phyloP scores from a whole-genome alignment of 768 basidiomycete species.

The Royoungia palumana region DNA sequence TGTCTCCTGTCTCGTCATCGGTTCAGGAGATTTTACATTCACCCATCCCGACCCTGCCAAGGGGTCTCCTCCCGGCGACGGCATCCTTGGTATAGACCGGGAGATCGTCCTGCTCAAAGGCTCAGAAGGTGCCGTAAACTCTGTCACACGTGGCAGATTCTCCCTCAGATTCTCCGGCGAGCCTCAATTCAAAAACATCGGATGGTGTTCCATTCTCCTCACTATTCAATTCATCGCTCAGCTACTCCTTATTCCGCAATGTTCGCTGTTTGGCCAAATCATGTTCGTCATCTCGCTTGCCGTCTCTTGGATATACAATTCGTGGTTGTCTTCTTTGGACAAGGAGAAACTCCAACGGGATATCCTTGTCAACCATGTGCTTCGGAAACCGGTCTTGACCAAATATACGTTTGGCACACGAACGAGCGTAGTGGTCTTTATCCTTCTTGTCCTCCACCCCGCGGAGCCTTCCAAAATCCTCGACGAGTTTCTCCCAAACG shows the following conservation, averaged over 20 bases:
- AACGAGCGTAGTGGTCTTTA: constrained; percentile 25
- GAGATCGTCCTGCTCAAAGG: constrained; percentile 31
- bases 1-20: constrained; percentile 32
- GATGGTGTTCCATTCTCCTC: constrained; percentile 30
- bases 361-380: constrained; percentile 23
- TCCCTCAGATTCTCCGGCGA: constrained; percentile 25
- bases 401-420: constrained; percentile 27
- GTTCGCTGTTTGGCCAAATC: constrained; percentile 32
- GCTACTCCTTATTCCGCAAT: constrained; percentile 34
- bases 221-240: constrained; percentile 35
- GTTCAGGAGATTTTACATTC: constrained; percentile 30
- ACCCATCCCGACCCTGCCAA: constrained; percentile 24
- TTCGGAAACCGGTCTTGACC: constrained; percentile 19
- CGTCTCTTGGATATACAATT: constrained; percentile 36
- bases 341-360: constrained; percentile 27
- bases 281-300: constrained; percentile 33
- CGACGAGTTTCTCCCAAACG: constrained; percentile 26
- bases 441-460: constrained; percentile 21
- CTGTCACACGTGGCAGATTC: constrained; percentile 32
- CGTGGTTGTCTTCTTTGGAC: constrained; percentile 38
- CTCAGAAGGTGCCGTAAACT: constrained; percentile 29
- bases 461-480: constrained; percentile 20
- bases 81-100: constrained; percentile 20
- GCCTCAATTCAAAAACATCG: constrained; percentile 26
- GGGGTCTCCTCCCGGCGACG: constrained; percentile 30